Evolutionary conservation across 352 stramenopile genomes (phyloP).

Genomic region (Globisporangium radiosum): DNA sequence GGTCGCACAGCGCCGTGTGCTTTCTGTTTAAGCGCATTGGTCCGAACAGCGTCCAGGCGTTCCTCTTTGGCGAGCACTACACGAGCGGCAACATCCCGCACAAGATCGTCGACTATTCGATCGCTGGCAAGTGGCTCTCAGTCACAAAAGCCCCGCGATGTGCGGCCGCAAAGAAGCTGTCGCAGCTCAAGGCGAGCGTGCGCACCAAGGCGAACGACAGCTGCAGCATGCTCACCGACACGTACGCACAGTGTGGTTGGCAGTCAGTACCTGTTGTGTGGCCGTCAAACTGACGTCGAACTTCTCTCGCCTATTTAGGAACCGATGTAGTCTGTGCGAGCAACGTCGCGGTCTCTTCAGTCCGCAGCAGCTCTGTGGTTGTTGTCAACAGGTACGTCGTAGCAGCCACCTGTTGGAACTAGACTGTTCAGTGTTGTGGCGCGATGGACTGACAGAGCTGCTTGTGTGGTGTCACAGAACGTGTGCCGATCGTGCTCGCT

Average conservation of each 20-base stretch:
- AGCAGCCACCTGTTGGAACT: too few species aligned
- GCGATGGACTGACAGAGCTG: neutral
- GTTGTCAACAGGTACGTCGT: slow-evolving; percentile 22
- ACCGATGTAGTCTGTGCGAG: slow-evolving; percentile 1
- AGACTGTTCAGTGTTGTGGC: too few species aligned
- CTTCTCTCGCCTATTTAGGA: slow-evolving; percentile 3
- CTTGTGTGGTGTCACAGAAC: slow-evolving; percentile 15
- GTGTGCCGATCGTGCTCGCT: slow-evolving; percentile 41
- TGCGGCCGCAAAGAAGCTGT: slow-evolving; percentile 6
- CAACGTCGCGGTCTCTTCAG: slow-evolving; percentile 1
- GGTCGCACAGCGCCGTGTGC: slow-evolving; percentile 27
- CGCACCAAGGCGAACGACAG: neutral
- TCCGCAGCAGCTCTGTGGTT: slow-evolving; percentile 10
- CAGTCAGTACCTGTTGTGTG: too few species aligned
- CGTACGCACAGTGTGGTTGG: neutral
- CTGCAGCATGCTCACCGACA: neutral
- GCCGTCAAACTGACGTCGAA: neutral
- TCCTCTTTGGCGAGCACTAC: slow-evolving; percentile 23
- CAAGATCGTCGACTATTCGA: slow-evolving; percentile 8
- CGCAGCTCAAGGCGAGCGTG: slow-evolving; percentile 5
- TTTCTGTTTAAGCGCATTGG: slow-evolving; percentile 27
- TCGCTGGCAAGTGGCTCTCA: slow-evolving; percentile 16
- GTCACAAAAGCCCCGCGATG: slow-evolving; percentile 12
- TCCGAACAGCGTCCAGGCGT: slow-evolving; percentile 25
- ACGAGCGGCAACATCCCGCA: slow-evolving; percentile 13